A percentile compares a stretch with the other conserved stretches of the same genome.
These are phyloP conservation scores for Stemphylium beticola DNA, from an alignment of 2,329 filamentous ascomycete genomes.

Conservation along the genomic window DNA sequence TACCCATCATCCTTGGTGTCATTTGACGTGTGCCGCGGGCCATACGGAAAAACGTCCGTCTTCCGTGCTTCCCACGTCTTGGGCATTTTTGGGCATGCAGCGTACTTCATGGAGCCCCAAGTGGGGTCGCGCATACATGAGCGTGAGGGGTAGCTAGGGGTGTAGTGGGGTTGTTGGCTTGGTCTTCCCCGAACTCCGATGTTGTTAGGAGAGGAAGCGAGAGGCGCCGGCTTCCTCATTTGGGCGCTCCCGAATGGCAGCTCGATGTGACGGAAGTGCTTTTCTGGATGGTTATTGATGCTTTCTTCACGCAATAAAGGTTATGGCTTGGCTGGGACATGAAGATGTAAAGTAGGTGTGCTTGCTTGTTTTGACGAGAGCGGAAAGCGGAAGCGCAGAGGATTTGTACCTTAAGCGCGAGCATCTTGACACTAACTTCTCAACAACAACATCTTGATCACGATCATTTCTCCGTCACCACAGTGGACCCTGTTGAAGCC, in stretches of 20 bases:
- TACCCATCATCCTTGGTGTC: not conserved
- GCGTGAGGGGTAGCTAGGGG: slow-evolving; percentile 11
- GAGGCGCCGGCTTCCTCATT: slow-evolving; percentile 8
- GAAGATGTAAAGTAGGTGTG: not conserved
- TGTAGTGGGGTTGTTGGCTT: slow-evolving; percentile 6
- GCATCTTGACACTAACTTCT: too few species aligned
- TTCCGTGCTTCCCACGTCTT: slow-evolving; percentile 2
- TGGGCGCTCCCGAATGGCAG: not conserved
- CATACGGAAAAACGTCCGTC: slow-evolving; percentile 4
- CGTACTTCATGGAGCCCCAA: not conserved
- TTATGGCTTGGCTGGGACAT: not conserved
- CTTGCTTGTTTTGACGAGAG: not conserved
- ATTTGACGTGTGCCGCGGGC: slow-evolving; percentile 11
- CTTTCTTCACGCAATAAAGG: not conserved
- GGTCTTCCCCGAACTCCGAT: slow-evolving; percentile 4
- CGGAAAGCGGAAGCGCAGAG: not conserved
- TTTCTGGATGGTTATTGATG: not conserved
- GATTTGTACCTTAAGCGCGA: too few species aligned
- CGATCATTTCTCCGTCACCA: too few species aligned
- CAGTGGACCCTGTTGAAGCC: too few species aligned
- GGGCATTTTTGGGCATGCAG: not conserved
- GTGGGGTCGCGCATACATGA: slow-evolving; percentile 5
- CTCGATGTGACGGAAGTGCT: not conserved
- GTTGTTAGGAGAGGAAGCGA: not conserved
- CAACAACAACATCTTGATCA: too few species aligned